Conservation (phyloP, 352 stramenopile species). For the Phytophthora palmivora region DNA sequence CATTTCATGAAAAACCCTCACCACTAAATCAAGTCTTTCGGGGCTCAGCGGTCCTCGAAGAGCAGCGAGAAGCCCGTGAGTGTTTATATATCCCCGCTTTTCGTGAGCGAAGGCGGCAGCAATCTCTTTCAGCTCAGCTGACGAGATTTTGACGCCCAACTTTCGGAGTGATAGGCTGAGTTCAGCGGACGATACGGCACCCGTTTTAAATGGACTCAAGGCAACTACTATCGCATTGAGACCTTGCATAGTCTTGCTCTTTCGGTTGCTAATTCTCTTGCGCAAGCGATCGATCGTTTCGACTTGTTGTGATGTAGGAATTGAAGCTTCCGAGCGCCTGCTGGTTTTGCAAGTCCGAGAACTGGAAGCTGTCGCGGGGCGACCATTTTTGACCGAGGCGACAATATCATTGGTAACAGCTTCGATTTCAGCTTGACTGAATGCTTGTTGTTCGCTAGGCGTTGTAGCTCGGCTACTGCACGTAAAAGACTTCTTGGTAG, state of each 20-base stretch:
- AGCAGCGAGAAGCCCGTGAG: conserved; percentile 54
- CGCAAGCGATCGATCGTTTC: conserved; percentile 31
- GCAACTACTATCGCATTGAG: conserved; percentile 59
- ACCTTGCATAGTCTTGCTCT: conserved; percentile 39
- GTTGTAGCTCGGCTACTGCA: background rate
- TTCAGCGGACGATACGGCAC: conserved; percentile 53
- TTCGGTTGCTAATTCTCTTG: conserved; percentile 42
- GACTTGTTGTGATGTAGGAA: conserved; percentile 11
- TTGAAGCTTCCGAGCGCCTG: background rate
- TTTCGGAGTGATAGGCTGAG: conserved; percentile 69
- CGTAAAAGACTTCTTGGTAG: background rate
- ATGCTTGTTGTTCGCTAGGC: no score
- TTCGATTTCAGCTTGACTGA: conserved; percentile 13
- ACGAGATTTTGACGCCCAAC: conserved; percentile 54
- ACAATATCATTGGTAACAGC: conserved; percentile 16
- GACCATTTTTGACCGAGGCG: conserved; percentile 9
- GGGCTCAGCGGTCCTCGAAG: conserved; percentile 51
- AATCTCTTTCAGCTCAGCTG: conserved; percentile 45
- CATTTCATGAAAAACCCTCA: conserved; percentile 62
- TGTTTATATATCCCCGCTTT: conserved; percentile 58
- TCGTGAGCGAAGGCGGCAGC: conserved; percentile 56
- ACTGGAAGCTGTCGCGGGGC: conserved; percentile 1
- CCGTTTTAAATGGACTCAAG: conserved; percentile 44
- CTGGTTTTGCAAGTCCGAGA: conserved; percentile 10
- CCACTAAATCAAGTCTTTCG: conserved; percentile 49